Conservation (phyloP, 2,329 filamentous ascomycete genomes). For the Thermoascus crustaceus region DNA sequence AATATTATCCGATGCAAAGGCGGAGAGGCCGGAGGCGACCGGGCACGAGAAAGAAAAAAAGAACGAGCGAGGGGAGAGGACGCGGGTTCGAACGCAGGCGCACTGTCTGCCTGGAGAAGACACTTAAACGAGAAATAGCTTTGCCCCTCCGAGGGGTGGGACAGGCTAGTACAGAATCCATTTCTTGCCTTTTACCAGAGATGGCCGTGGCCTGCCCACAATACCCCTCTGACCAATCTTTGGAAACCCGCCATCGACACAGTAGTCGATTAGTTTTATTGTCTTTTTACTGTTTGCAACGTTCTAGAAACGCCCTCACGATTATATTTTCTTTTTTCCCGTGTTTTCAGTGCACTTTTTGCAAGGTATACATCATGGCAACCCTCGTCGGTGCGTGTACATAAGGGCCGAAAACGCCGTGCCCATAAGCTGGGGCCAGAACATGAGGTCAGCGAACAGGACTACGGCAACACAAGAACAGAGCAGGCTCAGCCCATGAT, state of each 20-base stretch:
- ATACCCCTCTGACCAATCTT: slow-evolving; percentile 54
- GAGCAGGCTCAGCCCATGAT: no score
- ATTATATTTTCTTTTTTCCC: slow-evolving; percentile 3
- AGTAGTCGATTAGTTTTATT: slow-evolving; percentile 36
- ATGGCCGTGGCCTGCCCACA: slow-evolving; percentile 60
- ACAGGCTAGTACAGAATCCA: slow-evolving; percentile 63
- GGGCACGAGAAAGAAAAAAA: slow-evolving; percentile 8
- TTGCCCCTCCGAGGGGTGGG: slow-evolving; percentile 49
- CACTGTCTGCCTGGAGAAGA: not conserved
- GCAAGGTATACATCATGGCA: no score
- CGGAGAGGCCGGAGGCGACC: slow-evolving; percentile 3
- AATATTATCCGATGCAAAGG: slow-evolving; percentile 1
- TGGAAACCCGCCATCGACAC: slow-evolving; percentile 42
- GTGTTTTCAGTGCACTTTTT: not conserved
- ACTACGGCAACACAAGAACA: no score
- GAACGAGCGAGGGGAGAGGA: slow-evolving; percentile 2
- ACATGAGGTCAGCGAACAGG: no score
- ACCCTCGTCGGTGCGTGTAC: no score
- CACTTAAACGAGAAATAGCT: slow-evolving; percentile 8
- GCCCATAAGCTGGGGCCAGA: no score
- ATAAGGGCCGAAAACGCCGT: no score
- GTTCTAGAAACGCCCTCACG: slow-evolving; percentile 6
- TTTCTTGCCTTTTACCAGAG: slow-evolving; percentile 76
- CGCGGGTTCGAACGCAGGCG: slow-evolving; percentile 23
- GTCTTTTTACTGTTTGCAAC: slow-evolving; percentile 22